Base-by-base conservation (phyloP, 192 early-diverging fungal species). In the Chytriomyces sp. region DNA sequence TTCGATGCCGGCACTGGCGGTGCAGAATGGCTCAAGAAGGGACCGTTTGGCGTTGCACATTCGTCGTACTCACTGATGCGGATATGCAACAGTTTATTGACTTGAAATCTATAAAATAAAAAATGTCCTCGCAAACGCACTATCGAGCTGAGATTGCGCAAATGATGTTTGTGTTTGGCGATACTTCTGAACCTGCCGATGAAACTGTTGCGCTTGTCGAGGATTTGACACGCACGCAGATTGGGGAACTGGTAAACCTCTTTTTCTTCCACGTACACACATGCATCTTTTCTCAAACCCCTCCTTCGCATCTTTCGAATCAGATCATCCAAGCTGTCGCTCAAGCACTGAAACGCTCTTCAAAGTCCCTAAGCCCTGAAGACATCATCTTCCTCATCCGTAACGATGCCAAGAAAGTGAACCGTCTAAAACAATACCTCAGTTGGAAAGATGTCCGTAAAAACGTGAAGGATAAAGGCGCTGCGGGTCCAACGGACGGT, bases 141-240 rank as follows among this genome's bases (percentile, higher is more conserved):
- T 73, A 93, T 80, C 53, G 60, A 18, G 53, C 16, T 8, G 71
- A 73, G 53, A 73, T 73, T 59, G 59, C 53, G 16, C 93, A 97
- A 88, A 98, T 98, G 97, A 99, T 99, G 97, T 99, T 95, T 87
- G 97, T 98, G 44, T 95, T 94, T 89, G 97, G 96, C 47, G 96
- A 99, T 78, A 93, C 97, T 49, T 83, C 89, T 45, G 96, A 97
- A 80, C 94, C 97, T 45, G 85, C 92, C 24, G 86, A 88, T 0
- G 97, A 97, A 60, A 96, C 96, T 0, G 93, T 93, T 18, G 86
- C 88, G 73, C 88, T 99, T 7, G 94, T 98, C 2, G 97, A 99
- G 79, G 97, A 99, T 75, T 96, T 99, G 81, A 94, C 96, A 24
- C 87, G 93, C 44, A 92, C 94, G 9, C 97, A 99, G 83, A 91